Conservation (phyloP, 2,329 filamentous ascomycete genomes). For the Fonsecaea nubica region DNA sequence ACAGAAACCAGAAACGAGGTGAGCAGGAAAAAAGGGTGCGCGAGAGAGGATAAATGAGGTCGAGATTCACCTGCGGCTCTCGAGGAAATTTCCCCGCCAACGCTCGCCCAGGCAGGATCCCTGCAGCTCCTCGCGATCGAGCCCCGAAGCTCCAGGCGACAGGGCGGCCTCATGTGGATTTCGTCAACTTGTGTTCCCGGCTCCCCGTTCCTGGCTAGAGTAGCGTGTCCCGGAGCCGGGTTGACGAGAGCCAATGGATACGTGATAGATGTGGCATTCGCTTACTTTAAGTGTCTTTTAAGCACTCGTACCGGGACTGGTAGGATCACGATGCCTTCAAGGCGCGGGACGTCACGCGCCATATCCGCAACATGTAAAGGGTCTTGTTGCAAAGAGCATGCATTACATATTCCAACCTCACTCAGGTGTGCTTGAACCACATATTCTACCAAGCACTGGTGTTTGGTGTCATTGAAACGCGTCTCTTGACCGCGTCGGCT, state of each 20-base stretch:
- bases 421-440: neutral
- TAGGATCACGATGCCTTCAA: neutral
- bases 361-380: neutral
- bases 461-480: neutral
- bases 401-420: neutral
- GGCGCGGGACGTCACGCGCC: constrained; percentile 15
- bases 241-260: constrained; percentile 14
- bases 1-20: neutral
- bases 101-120: constrained; percentile 14
- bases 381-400: neutral
- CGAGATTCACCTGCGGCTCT: constrained; percentile 12
- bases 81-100: constrained; percentile 27
- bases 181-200: constrained; percentile 11
- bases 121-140: constrained; percentile 8
- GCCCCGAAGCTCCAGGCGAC: constrained; percentile 13
- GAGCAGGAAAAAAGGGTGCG: neutral
- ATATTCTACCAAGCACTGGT: neutral
- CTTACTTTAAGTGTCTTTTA: constrained; percentile 2
- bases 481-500: neutral
- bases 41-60: constrained; percentile 5
- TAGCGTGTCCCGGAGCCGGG: constrained; percentile 25
- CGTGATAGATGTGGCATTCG: constrained; percentile 12
- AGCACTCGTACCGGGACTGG: neutral
- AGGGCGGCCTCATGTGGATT: constrained; percentile 6
- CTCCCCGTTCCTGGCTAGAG: constrained; percentile 33